Evolutionary conservation across 345 rosid species (phyloP), one percentile per base, ranked within the genome.

Genomic region (Draba incana): DNA sequence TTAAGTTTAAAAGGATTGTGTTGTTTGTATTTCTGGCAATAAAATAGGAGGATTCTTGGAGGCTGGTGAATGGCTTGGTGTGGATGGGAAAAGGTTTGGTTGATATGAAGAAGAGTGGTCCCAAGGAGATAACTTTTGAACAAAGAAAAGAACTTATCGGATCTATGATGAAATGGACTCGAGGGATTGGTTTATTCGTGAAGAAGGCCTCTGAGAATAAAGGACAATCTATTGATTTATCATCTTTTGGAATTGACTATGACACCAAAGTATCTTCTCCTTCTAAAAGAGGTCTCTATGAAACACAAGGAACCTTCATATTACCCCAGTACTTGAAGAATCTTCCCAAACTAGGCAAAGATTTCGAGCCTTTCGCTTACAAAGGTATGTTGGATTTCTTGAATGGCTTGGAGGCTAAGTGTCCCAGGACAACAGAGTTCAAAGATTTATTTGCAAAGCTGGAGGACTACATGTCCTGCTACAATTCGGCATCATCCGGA

Each of bases 211-310:
- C 74, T 9, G 66, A 69, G 31, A 49, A 16, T 10, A 39, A 59
- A 69, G 73, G 66, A 59, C 28, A 39, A 7, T 15, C 74, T 49
- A 57, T 69, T 49, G 74, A 58, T 59, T 25, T 68, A 10, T 48
- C 66, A 48, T 4, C 57, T 15, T 58, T 58, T 38, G 73, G 73
- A 59, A 46, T 68, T 14, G 72, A 68, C 48, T 38, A 64, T 64
- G 69, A 50, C 27, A 13, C 10, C 11, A 2, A 13, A 4, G 59
- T 14, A 54, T 23, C 51, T 41, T 30, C 61, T 16, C 13, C 61
- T 27, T 41, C 48, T 5, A n/a, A 54, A 45, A 66, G 70, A 54
- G 8, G 9, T 57, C 4, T 66, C 43, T 31, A n/a, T 53, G 20
- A 57, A 52, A 52, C 27, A 33, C 43, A 55, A 55, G 60, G 43